phyloP scores from a whole-genome alignment of 2,329 filamentous ascomycete genomes.

The Fusarium nodosum region DNA sequence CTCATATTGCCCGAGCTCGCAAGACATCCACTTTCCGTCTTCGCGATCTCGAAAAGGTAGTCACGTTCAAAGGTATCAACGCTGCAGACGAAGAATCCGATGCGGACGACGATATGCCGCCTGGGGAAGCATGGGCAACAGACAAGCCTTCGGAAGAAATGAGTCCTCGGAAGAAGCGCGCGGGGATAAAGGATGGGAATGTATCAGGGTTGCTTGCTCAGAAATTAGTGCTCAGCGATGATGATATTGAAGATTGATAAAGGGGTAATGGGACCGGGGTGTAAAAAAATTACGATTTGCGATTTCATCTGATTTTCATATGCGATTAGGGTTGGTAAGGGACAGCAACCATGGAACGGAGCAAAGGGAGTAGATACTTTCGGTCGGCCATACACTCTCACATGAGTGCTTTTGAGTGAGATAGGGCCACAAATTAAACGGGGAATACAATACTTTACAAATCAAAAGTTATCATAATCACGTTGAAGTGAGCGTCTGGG shows the following conservation, averaged over 20 bases:
- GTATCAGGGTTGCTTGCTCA: constrained; percentile 66
- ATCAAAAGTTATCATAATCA: constrained; percentile 45
- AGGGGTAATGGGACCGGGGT: neutral
- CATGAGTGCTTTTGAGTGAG: constrained; percentile 21
- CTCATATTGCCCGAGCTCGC: constrained; percentile 69
- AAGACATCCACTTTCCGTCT: constrained; percentile 58
- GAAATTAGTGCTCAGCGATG: constrained; percentile 81
- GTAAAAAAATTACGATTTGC: constrained; percentile 28
- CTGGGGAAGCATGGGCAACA: constrained; percentile 70
- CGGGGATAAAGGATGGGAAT: constrained; percentile 55
- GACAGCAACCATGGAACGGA: constrained; percentile 25
- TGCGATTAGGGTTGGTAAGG: constrained; percentile 16
- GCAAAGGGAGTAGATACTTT: constrained; percentile 31
- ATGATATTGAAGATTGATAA: constrained; percentile 82
- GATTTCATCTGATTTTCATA: constrained; percentile 29
- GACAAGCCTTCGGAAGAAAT: constrained; percentile 70
- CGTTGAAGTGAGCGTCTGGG: constrained; percentile 43
- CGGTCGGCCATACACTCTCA: constrained; percentile 8
- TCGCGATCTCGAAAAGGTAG: constrained; percentile 76
- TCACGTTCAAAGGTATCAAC: constrained; percentile 72
- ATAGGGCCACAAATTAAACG: constrained; percentile 6
- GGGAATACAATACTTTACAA: constrained; percentile 9
- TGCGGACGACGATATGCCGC: constrained; percentile 60
- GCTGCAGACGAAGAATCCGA: constrained; percentile 61
- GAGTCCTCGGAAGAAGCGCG: constrained; percentile 63